Evolutionary conservation across 768 basidiomycete species (phyloP), one percentile per base, ranked within the genome.

Genomic region (Solioccasus polychromus): DNA sequence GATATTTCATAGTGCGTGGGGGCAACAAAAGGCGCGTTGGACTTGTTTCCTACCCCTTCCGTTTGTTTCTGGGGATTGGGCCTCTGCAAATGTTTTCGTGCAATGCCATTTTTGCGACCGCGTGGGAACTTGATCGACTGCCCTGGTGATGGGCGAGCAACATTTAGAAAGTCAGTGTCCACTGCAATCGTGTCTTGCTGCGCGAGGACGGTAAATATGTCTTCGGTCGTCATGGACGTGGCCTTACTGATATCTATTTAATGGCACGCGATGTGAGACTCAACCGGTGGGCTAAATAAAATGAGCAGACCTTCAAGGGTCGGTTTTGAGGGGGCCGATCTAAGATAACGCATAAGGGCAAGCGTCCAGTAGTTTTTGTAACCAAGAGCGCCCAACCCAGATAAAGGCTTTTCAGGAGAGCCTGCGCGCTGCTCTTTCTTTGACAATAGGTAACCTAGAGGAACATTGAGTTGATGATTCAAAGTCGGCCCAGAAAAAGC

Each of bases 301-400:
- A 26, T 25, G 28, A 34, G 22, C 77, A 54, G 52, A 90, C 92
- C 90, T 79, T 92, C 85, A 39, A 96, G 69, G 28, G 76, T 75
- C 20, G 83, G 78, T 41, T 76, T 71, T 26, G 71, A 72, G n/a
- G 83, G 74, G 11, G 80, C 78, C 12, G 73, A 76, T 31, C 74
- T 71, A 43, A 88, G 71, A 67, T 83, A 94, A 43, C 83, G 78
- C 81, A 92, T 93, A 42, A 97, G 61, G 28, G 91, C 76, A 35
- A 93, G 70, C 3, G 83, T 90, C 95, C 96, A 98, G 62, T 98
- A 98, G 52, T 85, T 89, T 70, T 77, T 84, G 71, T 99, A 99
- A n/a, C 92, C 89, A 42, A 98, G 73, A 11, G 89, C 86, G 19
- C 96, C 96, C 20, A 99, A 78, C 31, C 80, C 85, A 34, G 93